Conservation (phyloP, 768 basidiomycete species). For the Psilocybe sp. region DNA sequence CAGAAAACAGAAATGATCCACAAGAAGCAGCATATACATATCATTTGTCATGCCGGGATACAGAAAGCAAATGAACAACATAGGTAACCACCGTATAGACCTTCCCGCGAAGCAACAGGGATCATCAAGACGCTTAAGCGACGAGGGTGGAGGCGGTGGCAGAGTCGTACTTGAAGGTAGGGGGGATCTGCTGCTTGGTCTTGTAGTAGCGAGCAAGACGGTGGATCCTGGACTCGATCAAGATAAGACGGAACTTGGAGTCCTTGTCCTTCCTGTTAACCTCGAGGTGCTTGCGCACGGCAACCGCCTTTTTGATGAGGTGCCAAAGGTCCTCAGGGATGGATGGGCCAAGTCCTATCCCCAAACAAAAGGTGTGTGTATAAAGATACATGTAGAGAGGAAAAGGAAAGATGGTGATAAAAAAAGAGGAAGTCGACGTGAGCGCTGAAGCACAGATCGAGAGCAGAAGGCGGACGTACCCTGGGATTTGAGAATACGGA, state of each 20-base stretch:
- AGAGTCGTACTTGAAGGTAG: slow-evolving; percentile 98
- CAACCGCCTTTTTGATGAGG: slow-evolving; percentile 99
- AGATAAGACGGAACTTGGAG: slow-evolving; percentile 91
- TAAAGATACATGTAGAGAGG: slow-evolving; percentile 14
- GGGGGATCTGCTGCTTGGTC: slow-evolving; percentile 95
- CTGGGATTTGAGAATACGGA: slow-evolving; percentile 93
- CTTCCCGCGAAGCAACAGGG: background rate
- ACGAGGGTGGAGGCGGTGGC: slow-evolving; percentile 91
- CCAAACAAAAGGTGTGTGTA: slow-evolving; percentile 48
- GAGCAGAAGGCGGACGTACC: slow-evolving; percentile 48
- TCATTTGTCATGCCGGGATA: slow-evolving; percentile 4
- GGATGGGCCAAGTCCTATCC: slow-evolving; percentile 90
- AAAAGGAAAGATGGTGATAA: slow-evolving; percentile 12
- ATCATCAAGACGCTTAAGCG: slow-evolving; percentile 41
- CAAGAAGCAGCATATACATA: background rate
- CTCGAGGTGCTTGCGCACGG: slow-evolving; percentile 98
- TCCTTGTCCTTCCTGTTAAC: slow-evolving; percentile 99
- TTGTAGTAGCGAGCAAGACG: slow-evolving; percentile 97
- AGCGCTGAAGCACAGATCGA: slow-evolving; percentile 14
- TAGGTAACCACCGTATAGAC: slow-evolving; percentile 1
- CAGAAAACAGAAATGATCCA: too few relatives aligned
- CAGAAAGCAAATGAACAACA: slow-evolving; percentile 5
- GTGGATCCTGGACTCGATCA: slow-evolving; percentile 99
- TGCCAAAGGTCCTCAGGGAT: slow-evolving; percentile 99
- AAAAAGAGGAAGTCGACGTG: slow-evolving; percentile 19